Evolutionary conservation across 257 asterid species (phyloP).

Genomic region (Solanum rostratum): DNA sequence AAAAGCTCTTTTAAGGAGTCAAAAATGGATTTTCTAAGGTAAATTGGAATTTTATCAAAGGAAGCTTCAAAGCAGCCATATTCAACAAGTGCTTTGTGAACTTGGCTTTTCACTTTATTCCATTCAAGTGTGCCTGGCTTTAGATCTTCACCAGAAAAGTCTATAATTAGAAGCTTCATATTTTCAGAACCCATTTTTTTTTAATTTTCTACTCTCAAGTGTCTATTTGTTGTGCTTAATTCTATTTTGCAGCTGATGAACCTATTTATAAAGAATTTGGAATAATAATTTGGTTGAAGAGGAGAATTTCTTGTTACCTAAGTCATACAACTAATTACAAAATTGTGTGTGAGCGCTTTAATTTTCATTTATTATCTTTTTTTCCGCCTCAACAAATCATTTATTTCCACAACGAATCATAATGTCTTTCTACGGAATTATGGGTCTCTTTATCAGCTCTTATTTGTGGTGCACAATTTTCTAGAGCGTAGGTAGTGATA

Average conservation of each 20-base stretch:
- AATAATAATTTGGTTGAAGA: no score
- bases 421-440: no score
- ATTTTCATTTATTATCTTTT: no score
- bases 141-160: slow-evolving; percentile 22
- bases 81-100: slow-evolving; percentile 29
- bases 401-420: no score
- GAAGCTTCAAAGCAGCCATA: slow-evolving; percentile 58
- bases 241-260: not conserved
- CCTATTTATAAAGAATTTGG: not conserved
- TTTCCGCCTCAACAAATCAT: no score
- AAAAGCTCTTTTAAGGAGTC: slow-evolving; percentile 27
- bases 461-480: no score
- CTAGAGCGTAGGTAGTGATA: no score
- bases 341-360: no score
- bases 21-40: slow-evolving; percentile 18
- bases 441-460: no score
- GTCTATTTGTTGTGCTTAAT: not conserved
- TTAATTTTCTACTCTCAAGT: not conserved
- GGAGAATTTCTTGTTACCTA: no score
- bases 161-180: slow-evolving; percentile 33
- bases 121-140: slow-evolving; percentile 18
- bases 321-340: no score
- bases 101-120: slow-evolving; percentile 26
- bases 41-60: slow-evolving; percentile 14
- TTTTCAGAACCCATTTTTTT: slow-evolving; percentile 25